Base-by-base conservation (phyloP, 2,329 filamentous ascomycete species). In the Fonsecaea multimorphosa region DNA sequence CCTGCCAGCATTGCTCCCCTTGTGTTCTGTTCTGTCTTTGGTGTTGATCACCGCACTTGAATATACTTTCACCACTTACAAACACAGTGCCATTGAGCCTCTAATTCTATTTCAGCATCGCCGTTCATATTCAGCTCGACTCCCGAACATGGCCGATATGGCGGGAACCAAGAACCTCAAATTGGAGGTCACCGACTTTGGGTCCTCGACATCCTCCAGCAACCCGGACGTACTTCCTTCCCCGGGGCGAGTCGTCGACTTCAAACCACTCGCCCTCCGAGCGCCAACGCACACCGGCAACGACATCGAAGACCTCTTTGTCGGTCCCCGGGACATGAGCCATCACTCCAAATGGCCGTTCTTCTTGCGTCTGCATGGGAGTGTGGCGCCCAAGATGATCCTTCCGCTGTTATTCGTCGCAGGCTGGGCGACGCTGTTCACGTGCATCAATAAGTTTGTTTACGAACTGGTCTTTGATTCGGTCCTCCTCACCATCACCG, bases 281-380 rank as follows among this genome's bases (percentile, higher is more conserved):
- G 58, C 31, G 4, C 62, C 51, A 1, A 71, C 68, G 19, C 68
- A 64, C 36, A 66, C 76, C 36, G 76, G 73, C 14, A 75, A 83
- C 66, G 83, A 86, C 36, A 69, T 88, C 55, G 85, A 87, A 66
- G 85, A 88, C 68, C 88, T 89, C 75, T 89, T 89, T 73, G 84
- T 65, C 32, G 78, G 74, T 19, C 91, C 91, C 57, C 85, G 89
- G 67, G 87, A 92, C 75, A 85, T 91, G 69, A 83, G 87, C 64
- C 86, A 86, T 73, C 90, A 93, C 77, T 92, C 89, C 22, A 92
- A 91, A 82, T 89, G 89, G 84, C 91, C 91, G 19, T 85, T 87
- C 68, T 90, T 92, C 75, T 78, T 93, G 75, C 89, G 89, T 65
- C 83, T 93, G 79, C 90, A 92, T 75, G 91, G 91, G 72, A 91